Evolutionary conservation across 2,329 filamentous ascomycete species (phyloP), one percentile per base, ranked within the genome.

Genomic region (Sporothrix protearum): DNA sequence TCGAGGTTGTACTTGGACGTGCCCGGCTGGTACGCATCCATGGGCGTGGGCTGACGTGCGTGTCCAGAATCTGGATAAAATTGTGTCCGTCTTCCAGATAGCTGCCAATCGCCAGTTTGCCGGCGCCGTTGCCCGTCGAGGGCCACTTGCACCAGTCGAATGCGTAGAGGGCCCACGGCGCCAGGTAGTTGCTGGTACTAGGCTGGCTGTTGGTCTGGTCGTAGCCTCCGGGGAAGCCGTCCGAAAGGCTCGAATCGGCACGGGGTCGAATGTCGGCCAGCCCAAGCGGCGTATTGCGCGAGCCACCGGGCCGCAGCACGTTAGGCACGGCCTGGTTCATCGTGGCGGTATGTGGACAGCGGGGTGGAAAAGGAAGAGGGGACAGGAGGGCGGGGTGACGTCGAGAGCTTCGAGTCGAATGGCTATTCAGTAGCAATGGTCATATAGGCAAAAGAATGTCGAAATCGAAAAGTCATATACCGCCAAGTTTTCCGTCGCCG

Each of bases 71-170:
- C 92, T 98, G 96, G 75, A 98, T 98, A 84, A 96, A 99, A 80
- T 99, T 99, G 83, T 99, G 96, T 6, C 94, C 95, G 81, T 99
- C 96, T 82, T 99, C 96, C 68, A 98, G 83, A 80, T 98, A 98
- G 83, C 96, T 99, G 73, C 95, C 96, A 51, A 99, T 86, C 14
- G 96, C 96, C 76, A 99, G 87, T 81, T 98, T 98, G 51, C 96
- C 96, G 3, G 93, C 93, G 74, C 92, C 90, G 75, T 90, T 90
- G 77, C 82, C 89, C 77, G 93, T 89, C 2, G 95, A 90, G 19
- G 92, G 89, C 95, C 96, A 99, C 82, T 99, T 99, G 84, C 96
- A 99, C 96, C 96, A 99, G 82, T 99, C 96, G 77, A 97, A 95
- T 14, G 96, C 95, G 80, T 98, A 99, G 71, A 97, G 90, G 16